Evolutionary conservation across 768 basidiomycete genomes (phyloP), one percentile per base, ranked within the genome.

Genomic region (Pilatotrama ljubarskyi): DNA sequence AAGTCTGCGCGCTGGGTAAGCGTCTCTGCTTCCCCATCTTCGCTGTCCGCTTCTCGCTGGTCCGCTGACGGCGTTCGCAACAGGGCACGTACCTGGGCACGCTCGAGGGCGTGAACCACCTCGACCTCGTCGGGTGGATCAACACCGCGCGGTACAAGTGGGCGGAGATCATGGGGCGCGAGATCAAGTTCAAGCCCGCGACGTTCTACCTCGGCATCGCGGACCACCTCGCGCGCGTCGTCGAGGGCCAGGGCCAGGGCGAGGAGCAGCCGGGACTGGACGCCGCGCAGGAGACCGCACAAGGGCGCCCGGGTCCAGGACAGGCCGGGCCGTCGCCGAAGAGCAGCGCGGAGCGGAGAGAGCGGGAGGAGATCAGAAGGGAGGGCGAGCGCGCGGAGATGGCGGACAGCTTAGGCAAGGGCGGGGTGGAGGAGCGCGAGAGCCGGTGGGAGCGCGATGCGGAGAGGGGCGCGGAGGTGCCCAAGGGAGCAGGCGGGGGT

Each of bases 81-180:
- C 66, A 90, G 88, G 97, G 97, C 37, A 93, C 88, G 17, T 98
- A 98, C 70, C 82, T 93, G 51, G 97, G 95, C n/a, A 98, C 96
- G 2, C 77, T 99, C 18, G 80, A 84, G 37, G 82, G 90, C 57
- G 97, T 97, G 15, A 96, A 93, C 67, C 97, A 99, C 70, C 82
- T 96, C 36, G 92, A 93, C 69, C 82, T 93, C 37, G 92, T 97
- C 11, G 94, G 95, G 6, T 98, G 95, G 96, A 88, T 93, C 50
- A 95, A 95, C 72, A 81, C 86, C 6, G 90, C 93, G 1, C 78
- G 90, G 29, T 96, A 92, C 74, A 92, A 92, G 68, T 91, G 92
- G 83, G 89, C 93, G 0, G 87, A 90, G 68, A 90, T 95, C 73
- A 86, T 84, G 66, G 97, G 95, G 11, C 88, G 86, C 56, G 88